Conservation (phyloP, 2,329 filamentous ascomycete genomes). For the Claviceps digitariae region DNA sequence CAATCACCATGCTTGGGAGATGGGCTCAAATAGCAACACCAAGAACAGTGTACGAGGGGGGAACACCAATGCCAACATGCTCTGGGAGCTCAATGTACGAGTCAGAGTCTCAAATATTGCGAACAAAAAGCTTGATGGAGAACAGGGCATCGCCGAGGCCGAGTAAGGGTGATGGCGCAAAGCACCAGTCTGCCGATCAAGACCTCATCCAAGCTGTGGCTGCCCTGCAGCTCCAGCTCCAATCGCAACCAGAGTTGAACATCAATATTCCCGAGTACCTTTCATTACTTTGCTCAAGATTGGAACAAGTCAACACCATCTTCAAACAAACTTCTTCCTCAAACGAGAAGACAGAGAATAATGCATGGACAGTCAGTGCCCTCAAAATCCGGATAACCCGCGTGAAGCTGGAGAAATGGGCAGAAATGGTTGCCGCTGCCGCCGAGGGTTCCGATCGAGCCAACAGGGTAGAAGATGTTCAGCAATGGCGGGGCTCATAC, state of each 20-base stretch:
- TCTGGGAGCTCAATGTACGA: constrained; percentile 11
- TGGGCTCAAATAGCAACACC: constrained; percentile 35
- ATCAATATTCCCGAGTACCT: constrained; percentile 32
- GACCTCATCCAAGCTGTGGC: constrained; percentile 26
- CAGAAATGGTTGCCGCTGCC: constrained; percentile 29
- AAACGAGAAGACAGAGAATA: constrained; percentile 25
- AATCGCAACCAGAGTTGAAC: constrained; percentile 29
- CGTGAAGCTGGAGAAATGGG: constrained; percentile 32
- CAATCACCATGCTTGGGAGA: constrained; percentile 34
- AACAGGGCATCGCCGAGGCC: background rate
- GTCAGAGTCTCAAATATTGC: constrained; percentile 12
- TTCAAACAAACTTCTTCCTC: constrained; percentile 20
- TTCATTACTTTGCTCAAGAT: constrained; percentile 24
- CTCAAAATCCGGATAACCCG: constrained; percentile 33
- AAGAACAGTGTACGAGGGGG: constrained; percentile 14
- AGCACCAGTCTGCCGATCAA: constrained; percentile 17
- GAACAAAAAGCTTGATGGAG: constrained; percentile 5
- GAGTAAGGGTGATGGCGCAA: constrained; percentile 1
- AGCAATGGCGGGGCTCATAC: constrained; percentile 8
- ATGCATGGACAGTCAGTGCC: constrained; percentile 34
- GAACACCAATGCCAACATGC: constrained; percentile 14
- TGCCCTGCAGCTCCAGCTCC: constrained; percentile 26
- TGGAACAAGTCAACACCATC: constrained; percentile 28
- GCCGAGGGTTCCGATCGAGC: constrained; percentile 13
- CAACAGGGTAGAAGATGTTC: background rate